Percentiles rank a stretch among this genome's conserved stretches.
phyloP scores from a whole-genome alignment of 106 monocot species.

The Gastrodia elata region DNA sequence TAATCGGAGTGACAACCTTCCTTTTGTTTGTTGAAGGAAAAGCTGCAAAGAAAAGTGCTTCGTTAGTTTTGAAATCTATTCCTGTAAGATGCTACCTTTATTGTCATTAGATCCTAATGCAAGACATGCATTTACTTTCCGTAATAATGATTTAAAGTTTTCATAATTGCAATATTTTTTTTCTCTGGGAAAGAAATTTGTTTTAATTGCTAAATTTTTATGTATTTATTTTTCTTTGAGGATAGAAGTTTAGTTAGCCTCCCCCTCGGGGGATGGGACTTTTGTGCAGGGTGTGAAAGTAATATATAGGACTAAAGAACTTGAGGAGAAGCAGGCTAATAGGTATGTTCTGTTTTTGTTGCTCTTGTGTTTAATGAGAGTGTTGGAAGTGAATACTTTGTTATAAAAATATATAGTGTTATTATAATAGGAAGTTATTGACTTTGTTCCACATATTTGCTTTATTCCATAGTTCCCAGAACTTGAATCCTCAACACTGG shows the following conservation, averaged over 20 bases:
- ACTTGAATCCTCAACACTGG: not conserved
- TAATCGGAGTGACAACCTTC: conserved; percentile 68
- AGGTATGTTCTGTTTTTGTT: conserved; percentile 37
- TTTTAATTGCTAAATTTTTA: not conserved
- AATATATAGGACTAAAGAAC: conserved; percentile 70
- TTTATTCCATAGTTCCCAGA: not conserved
- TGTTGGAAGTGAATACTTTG: not conserved
- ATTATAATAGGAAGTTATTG: not conserved
- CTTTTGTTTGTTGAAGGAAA: conserved; percentile 90
- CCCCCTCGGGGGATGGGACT: too few relatives aligned
- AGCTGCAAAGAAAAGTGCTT: conserved; percentile 63
- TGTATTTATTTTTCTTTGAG: too few relatives aligned
- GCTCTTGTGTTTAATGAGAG: not conserved
- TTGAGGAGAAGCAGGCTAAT: conserved; percentile 75
- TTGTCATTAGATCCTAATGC: not conserved
- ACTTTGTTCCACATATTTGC: not conserved
- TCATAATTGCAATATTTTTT: not conserved
- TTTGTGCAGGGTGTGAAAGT: conserved; percentile 77
- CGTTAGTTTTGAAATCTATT: conserved; percentile 72
- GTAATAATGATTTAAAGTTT: not conserved
- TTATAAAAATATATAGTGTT: not conserved
- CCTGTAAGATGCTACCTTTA: conserved; percentile 37
- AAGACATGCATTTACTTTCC: not conserved
- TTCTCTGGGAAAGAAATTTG: not conserved
- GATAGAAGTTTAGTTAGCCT: too few relatives aligned